Conservation (phyloP, 805 yeast species). For the Kuraishia piskuri region DNA sequence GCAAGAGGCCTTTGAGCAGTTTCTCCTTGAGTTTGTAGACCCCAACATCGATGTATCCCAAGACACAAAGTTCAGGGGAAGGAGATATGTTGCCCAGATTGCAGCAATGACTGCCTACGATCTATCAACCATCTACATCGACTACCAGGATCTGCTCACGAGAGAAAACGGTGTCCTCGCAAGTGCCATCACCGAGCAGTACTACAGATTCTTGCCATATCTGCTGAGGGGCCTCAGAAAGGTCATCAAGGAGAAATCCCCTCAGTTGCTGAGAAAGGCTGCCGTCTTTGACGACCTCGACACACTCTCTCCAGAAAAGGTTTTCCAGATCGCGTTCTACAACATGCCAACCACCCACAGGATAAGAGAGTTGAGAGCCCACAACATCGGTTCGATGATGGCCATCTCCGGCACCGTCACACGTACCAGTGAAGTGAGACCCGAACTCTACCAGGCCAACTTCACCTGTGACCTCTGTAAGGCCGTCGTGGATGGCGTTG, state of each 20-base stretch:
- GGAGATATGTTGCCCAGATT: conserved; percentile 68
- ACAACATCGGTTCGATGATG: conserved; percentile 76
- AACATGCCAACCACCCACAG: conserved; percentile 76
- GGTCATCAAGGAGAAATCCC: conserved; percentile 68
- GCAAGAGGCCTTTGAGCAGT: conserved; percentile 81
- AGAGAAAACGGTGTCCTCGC: conserved; percentile 85
- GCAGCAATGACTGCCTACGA: conserved; percentile 74
- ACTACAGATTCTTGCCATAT: conserved; percentile 86
- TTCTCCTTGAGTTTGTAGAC: conserved; percentile 55
- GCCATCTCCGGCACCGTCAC: conserved; percentile 93
- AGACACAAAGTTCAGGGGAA: conserved; percentile 39
- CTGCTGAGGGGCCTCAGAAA: conserved; percentile 66
- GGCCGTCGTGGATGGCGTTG: conserved; percentile 79
- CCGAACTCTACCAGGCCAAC: conserved; percentile 80
- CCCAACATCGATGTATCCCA: conserved; percentile 20
- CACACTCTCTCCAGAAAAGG: conserved; percentile 48
- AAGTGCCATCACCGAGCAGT: conserved; percentile 82
- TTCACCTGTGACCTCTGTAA: conserved; percentile 87
- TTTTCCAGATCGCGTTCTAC: conserved; percentile 86
- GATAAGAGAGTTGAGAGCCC: conserved; percentile 86
- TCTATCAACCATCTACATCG: conserved; percentile 71
- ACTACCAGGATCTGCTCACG: conserved; percentile 67
- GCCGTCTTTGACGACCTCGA: conserved; percentile 23
- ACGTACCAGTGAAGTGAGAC: conserved; percentile 92
- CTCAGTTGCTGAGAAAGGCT: conserved; percentile 44